Evolutionary conservation across 225 moss, liverwort and hornwort genomes (phyloP).

Genomic region (Thuidium tamariscinum): DNA sequence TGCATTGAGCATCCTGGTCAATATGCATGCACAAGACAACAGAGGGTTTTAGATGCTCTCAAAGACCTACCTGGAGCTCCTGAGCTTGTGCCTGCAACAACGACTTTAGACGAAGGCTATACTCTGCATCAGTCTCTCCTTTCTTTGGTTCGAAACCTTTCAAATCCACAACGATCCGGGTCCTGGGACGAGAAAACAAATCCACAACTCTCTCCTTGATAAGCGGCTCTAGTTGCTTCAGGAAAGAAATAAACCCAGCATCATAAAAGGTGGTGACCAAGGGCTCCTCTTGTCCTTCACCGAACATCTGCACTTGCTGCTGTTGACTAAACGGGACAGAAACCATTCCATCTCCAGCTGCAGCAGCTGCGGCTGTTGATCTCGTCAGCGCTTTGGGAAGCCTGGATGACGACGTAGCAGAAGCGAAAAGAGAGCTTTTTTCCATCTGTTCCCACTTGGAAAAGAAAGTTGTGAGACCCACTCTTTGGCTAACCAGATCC

Average conservation of each 20-base stretch:
- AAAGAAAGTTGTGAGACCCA: conserved; percentile 74
- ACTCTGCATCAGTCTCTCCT: conserved; percentile 65
- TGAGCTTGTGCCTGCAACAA: conserved; percentile 72
- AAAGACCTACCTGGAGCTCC: conserved; percentile 66
- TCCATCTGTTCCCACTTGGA: conserved; percentile 95
- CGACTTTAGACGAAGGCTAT: conserved; percentile 39
- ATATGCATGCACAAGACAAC: neutral
- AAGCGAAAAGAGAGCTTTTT: conserved; percentile 57
- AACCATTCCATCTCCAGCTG: conserved; percentile 78
- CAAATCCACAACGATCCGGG: conserved; percentile 41
- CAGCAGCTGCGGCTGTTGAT: conserved; percentile 83
- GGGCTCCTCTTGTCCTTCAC: conserved; percentile 36
- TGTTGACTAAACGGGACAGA: conserved; percentile 51
- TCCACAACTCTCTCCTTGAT: conserved; percentile 82
- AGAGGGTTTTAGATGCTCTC: neutral
- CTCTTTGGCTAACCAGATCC: conserved; percentile 70
- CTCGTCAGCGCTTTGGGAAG: conserved; percentile 90
- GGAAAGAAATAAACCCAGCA: conserved; percentile 66
- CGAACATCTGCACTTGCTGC: conserved; percentile 22
- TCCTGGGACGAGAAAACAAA: conserved; percentile 80
- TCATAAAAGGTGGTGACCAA: conserved; percentile 91
- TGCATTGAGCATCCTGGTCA: neutral
- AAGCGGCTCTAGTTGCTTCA: conserved; percentile 61
- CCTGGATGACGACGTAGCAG: conserved; percentile 64
- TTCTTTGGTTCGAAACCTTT: conserved; percentile 61